Percentiles rank a stretch among this genome's conserved stretches.
These are phyloP conservation scores for Lecanicillium sp. DNA, from an alignment of 2,329 filamentous ascomycete species.

Conservation along the genomic window DNA sequence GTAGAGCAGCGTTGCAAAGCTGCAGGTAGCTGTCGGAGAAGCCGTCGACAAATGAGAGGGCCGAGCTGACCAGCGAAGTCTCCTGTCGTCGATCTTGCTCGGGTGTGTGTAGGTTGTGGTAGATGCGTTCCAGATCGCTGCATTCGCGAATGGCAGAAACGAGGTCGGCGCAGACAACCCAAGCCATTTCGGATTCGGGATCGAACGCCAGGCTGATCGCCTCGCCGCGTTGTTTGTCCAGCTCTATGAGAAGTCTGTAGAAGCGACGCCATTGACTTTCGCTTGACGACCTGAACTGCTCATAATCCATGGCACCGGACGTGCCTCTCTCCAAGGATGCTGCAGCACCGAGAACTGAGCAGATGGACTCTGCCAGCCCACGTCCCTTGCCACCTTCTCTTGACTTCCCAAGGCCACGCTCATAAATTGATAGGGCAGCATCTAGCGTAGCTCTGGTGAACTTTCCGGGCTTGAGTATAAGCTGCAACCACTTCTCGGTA, in stretches of 20 bases:
- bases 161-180: slow-evolving; percentile 79
- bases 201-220: slow-evolving; percentile 75
- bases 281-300: slow-evolving; percentile 65
- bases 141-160: slow-evolving; percentile 74
- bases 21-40: slow-evolving; percentile 66
- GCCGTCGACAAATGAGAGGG: slow-evolving; percentile 61
- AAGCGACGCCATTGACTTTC: slow-evolving; percentile 86
- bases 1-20: slow-evolving; percentile 60
- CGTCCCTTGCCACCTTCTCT: slow-evolving; percentile 39
- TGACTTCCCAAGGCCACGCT: slow-evolving; percentile 48
- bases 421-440: slow-evolving; percentile 76
- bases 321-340: slow-evolving; percentile 57
- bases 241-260: slow-evolving; percentile 75
- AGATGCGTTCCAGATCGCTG: slow-evolving; percentile 68
- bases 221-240: slow-evolving; percentile 82
- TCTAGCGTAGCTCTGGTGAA: slow-evolving; percentile 77
- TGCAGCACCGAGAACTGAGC: slow-evolving; percentile 63
- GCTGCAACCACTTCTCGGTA: slow-evolving; percentile 79
- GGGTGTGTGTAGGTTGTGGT: slow-evolving; percentile 56
- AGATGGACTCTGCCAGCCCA: slow-evolving; percentile 70
- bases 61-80: slow-evolving; percentile 62
- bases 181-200: slow-evolving; percentile 62
- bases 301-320: slow-evolving; percentile 65
- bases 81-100: slow-evolving; percentile 48
- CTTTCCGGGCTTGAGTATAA: slow-evolving; percentile 75